Percentiles rank a stretch among this genome's conserved stretches.
Conservation (phyloP, 305 asterid species). For the Fraxinus sp. region DNA sequence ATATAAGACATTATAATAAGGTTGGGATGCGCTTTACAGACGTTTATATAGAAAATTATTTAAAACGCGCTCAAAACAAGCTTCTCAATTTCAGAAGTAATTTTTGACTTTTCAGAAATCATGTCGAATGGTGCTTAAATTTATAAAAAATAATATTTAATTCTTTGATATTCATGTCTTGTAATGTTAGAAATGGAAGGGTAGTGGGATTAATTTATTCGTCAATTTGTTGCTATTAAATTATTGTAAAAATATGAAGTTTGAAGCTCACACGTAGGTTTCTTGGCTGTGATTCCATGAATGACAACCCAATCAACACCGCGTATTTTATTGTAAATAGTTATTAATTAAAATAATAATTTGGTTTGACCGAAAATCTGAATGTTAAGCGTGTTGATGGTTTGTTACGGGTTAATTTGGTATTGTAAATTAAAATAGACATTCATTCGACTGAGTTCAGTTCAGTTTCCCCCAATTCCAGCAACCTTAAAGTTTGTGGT, state of each 20-base stretch:
- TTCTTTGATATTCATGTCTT: neutral
- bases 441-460: neutral
- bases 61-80: neutral
- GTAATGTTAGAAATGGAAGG: conserved; percentile 33
- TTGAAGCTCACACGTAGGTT: conserved; percentile 32
- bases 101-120: neutral
- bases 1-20: neutral
- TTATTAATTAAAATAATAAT: neutral
- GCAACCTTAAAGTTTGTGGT: neutral
- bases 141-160: neutral
- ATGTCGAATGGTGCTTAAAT: neutral
- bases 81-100: neutral
- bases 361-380: neutral
- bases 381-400: neutral
- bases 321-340: conserved; percentile 32
- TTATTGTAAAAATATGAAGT: neutral
- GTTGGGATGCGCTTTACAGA: neutral
- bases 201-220: conserved; percentile 43
- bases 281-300: conserved; percentile 31
- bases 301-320: conserved; percentile 49
- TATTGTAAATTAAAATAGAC: neutral
- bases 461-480: neutral
- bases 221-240: conserved; percentile 16
- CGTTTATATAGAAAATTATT: no score
- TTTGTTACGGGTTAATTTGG: neutral